Evolutionary conservation across 108 stramenopile species (phyloP), one percentile per base, ranked within the genome.

Genomic region (Nitzschia sp.): DNA sequence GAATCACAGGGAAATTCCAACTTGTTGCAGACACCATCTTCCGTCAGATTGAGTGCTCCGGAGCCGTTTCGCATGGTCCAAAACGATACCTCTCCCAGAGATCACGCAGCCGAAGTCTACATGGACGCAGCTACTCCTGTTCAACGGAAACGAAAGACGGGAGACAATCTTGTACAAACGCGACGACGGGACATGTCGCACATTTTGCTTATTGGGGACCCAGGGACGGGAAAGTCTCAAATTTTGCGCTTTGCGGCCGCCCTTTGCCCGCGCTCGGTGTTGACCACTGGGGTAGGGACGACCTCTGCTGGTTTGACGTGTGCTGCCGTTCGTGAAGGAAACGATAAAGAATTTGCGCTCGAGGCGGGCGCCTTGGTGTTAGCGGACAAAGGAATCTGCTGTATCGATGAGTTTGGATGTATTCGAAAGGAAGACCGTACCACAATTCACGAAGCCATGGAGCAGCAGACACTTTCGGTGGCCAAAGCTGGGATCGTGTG

Each of bases 371-470:
- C 99, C 1, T 65, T 99, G 35, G 97, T 98, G 0, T 76, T 99
- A 31, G 97, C 99, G 13, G 97, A 98, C 73, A 76, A 94, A 21
- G 97, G 97, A 8, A 85, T 99, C 9, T 99, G 99, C 65, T 82
- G 76, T 78, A 99, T 99, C 61, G 99, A 99, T 68, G 99, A 99
- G 66, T 95, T 95, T 76, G 89, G 89, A 13, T 90, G 89, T 50
- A 93, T 93, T 63, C 84, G 76, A 26, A 79, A 84, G 35, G 81
- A 86, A 68, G 92, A 97, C 74, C 62, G 89, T 46, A 78, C 96
- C 1, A 82, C 96, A 30, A 99, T 99, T 60, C 99, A 98, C 67
- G 99, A 99, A 70, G 99, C 98, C 13, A 98, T 99, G 98, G 98
- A 99, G 71, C 97, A 98, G 76, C 98, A 99, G 73, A 97, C 96